Percentiles rank a stretch among this genome's conserved stretches.
Evolutionary conservation across 192 early-diverging fungal species (phyloP).

Genomic region (Powellomyces hirtus): DNA sequence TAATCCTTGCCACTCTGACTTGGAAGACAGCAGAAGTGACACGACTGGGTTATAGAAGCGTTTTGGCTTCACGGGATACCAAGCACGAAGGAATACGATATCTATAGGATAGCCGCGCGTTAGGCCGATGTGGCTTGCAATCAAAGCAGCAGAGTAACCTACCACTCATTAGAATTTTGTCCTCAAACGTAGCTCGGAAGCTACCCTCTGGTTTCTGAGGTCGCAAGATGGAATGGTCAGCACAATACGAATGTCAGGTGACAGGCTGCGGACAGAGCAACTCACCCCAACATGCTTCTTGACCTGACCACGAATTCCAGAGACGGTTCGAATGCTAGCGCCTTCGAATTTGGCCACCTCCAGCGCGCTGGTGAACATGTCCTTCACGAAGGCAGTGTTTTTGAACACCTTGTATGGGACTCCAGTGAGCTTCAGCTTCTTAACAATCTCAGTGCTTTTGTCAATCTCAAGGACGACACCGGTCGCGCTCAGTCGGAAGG

Average conservation of each 20-base stretch:
- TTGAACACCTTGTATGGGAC: conserved; percentile 91
- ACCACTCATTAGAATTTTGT: conserved; percentile 92
- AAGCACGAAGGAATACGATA: conserved; percentile 95
- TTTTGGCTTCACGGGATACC: conserved; percentile 94
- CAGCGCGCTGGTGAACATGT: conserved; percentile 95
- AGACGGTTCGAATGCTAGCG: conserved; percentile 91
- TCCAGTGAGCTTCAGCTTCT: conserved; percentile 98
- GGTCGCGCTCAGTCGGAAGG: conserved; percentile 95
- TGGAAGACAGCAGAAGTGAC: conserved; percentile 74
- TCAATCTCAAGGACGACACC: conserved; percentile 93
- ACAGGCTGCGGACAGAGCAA: not conserved
- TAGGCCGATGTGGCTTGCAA: not conserved
- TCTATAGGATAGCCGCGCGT: conserved; percentile 50
- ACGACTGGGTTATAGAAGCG: conserved; percentile 98
- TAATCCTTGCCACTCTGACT: conserved; percentile 85
- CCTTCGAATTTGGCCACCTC: conserved; percentile 99
- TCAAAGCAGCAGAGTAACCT: conserved; percentile 6
- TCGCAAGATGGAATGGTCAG: too few species aligned
- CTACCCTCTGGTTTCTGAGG: conserved; percentile 76
- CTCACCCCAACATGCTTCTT: conserved; percentile 78
- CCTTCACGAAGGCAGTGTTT: conserved; percentile 96
- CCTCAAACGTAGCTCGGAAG: conserved; percentile 98
- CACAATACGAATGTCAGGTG: not conserved
- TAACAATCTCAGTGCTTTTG: conserved; percentile 91
- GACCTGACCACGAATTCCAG: conserved; percentile 96